These are phyloP conservation scores for Fraxinus sp. DNA, from an alignment of 305 asterid species.

Conservation along the genomic window DNA sequence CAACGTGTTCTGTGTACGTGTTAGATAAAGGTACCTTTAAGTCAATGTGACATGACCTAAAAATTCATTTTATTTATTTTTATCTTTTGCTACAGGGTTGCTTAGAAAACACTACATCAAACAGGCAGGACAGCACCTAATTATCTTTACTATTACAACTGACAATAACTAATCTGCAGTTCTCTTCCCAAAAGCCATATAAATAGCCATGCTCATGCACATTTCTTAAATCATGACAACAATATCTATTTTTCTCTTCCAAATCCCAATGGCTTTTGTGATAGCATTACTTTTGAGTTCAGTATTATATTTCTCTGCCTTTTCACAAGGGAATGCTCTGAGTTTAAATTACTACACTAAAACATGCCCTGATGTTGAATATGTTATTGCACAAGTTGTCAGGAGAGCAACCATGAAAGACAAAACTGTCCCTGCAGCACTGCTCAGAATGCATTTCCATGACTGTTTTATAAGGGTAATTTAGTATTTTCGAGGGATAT, in stretches of 20 bases:
- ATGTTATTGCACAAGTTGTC: constrained; percentile 35
- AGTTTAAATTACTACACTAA: constrained; percentile 43
- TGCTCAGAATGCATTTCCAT: constrained; percentile 62
- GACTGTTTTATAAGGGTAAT: constrained; percentile 59
- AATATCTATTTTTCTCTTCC: not conserved
- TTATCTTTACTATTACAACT: constrained; percentile 29
- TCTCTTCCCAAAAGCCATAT: constrained; percentile 15
- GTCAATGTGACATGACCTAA: not conserved
- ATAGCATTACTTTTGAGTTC: constrained; percentile 14
- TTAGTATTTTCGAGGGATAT: not conserved
- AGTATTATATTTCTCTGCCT: constrained; percentile 18
- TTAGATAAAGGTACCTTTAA: not conserved
- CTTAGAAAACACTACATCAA: constrained; percentile 44
- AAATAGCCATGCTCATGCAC: constrained; percentile 7
- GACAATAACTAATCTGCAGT: constrained; percentile 11
- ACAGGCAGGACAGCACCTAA: constrained; percentile 19
- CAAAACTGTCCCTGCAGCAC: constrained; percentile 50
- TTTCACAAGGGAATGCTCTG: constrained; percentile 29
- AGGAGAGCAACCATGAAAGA: constrained; percentile 39
- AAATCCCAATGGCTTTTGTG: constrained; percentile 20
- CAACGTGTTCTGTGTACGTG: not conserved
- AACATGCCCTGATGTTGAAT: constrained; percentile 43
- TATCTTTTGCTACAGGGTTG: constrained; percentile 22
- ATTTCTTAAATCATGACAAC: not conserved
- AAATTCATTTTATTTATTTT: not conserved